phyloP scores from a whole-genome alignment of 2,329 filamentous ascomycete species.

The Dendrostoma leiphaemia region DNA sequence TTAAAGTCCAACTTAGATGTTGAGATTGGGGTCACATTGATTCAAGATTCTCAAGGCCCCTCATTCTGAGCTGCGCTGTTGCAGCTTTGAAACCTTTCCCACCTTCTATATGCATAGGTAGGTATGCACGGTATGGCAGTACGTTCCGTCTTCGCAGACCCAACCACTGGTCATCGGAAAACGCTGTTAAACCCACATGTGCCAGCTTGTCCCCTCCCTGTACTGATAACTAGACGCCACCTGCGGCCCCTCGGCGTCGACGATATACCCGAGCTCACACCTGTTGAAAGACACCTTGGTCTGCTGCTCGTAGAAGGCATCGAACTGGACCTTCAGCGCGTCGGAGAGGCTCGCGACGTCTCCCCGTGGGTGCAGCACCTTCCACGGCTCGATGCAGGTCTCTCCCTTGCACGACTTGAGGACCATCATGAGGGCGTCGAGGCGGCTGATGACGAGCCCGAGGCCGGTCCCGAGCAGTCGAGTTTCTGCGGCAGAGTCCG shows the following conservation, averaged over 20 bases:
- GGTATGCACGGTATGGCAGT: no score
- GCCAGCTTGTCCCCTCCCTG: constrained; percentile 14
- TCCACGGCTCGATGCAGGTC: constrained; percentile 21
- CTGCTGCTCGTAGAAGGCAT: constrained; percentile 21
- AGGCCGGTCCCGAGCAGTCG: not conserved
- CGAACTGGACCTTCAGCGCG: constrained; percentile 21
- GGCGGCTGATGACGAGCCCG: constrained; percentile 14
- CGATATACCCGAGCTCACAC: constrained; percentile 19
- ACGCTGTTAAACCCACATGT: constrained; percentile 15
- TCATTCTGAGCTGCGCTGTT: no score
- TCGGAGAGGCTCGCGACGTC: constrained; percentile 17
- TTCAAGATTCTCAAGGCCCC: no score
- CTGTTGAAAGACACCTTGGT: constrained; percentile 20
- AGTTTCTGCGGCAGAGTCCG: constrained; percentile 19
- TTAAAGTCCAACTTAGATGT: no score
- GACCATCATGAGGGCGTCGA: constrained; percentile 23
- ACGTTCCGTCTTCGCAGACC: not conserved
- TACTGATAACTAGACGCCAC: constrained; percentile 7
- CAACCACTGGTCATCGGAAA: no score
- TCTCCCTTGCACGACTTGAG: constrained; percentile 21
- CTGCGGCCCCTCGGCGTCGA: constrained; percentile 16
- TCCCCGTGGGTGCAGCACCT: constrained; percentile 15
- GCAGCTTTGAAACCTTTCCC: no score
- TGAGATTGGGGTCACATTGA: no score
- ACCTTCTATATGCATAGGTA: no score